Percentiles rank a stretch among this genome's conserved stretches.
Conservation (phyloP, 495 filamentous ascomycete species). For the Aspergillus biplanus region DNA sequence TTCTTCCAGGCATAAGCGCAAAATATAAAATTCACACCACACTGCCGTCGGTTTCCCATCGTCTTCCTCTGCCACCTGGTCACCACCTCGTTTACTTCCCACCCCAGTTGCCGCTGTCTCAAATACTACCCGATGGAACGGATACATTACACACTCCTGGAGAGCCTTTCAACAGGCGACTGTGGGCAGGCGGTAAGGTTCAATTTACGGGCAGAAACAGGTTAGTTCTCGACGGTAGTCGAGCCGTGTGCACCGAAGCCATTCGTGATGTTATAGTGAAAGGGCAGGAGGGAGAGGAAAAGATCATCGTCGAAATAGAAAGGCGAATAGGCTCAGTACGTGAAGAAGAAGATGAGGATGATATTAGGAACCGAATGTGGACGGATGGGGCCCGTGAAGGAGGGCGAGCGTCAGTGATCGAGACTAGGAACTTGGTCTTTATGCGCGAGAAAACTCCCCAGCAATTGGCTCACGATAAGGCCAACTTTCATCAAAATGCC, state of each 20-base stretch:
- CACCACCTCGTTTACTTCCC: conserved; percentile 77
- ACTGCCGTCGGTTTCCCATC: conserved; percentile 41
- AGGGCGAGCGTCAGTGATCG: conserved; percentile 47
- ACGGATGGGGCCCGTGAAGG: conserved; percentile 37
- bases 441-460: conserved; percentile 52
- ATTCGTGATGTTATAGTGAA: conserved; percentile 64
- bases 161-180: conserved; percentile 64
- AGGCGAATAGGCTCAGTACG: conserved; percentile 47
- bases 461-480: conserved; percentile 35
- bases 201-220: conserved; percentile 31
- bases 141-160: conserved; percentile 72
- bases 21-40: conserved; percentile 9
- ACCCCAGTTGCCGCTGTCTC: conserved; percentile 55
- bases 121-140: conserved; percentile 72
- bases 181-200: conserved; percentile 75
- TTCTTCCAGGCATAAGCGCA: conserved; percentile 44
- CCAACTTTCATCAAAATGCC: conserved; percentile 27
- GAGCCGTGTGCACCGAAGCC: conserved; percentile 63
- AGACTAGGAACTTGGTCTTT: conserved; percentile 64
- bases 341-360: conserved; percentile 38
- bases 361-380: conserved; percentile 50
- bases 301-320: conserved; percentile 62
- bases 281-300: conserved; percentile 59
- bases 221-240: conserved; percentile 51
- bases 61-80: conserved; percentile 48